Evolutionary conservation across 228 moss, liverwort and hornwort genomes (phyloP), one percentile per base, ranked within the genome.

Genomic region (Sphagnum fallax): DNA sequence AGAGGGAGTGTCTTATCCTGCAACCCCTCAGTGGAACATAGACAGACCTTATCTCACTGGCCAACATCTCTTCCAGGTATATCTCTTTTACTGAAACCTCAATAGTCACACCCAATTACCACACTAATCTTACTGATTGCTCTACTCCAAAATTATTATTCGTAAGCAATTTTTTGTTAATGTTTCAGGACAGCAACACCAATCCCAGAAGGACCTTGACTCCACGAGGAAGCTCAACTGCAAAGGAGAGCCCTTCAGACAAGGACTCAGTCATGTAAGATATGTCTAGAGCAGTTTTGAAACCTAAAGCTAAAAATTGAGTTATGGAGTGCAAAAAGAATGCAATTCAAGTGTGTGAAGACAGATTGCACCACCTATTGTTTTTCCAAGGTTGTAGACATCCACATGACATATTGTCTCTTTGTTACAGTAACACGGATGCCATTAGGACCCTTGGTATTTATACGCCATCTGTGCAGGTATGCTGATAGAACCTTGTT

Each of bases 31-130:
- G 16, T 98, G 98, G 98, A 89, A 98, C 75, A 75, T 75, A 16
- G 98, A 94, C 51, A 83, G 94, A 62, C 98, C 94, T 8, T 90
- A 86, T 75, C 77, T 98, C 48, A 98, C 93, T 51, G 91, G 93
- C 14, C 93, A 88, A 69, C 86, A 91, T 76, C 66, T 89, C 63
- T 90, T 85, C 75, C 81, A 82, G 85, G 91, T 89, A 69, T 32
- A 1, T 59, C 62, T 58, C 4, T 60, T 12, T 10, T 12, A 14
- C 15, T 47, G 15, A 1, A 32, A 51, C 65, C 49, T 47, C 62
- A 32, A 6, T 47, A 6, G 10, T 12, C 6, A 6, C 47, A 47
- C 6, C 6, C 62, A 16, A 6, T 6, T 6, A 62, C 16, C 16
- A 5, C 16, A 62, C 62, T 62, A 47, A 16, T 12, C 62, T 62